These are phyloP conservation scores for Ceratobasidium sp. DNA, from an alignment of 1,284 basidiomycete species.

Conservation along the genomic window DNA sequence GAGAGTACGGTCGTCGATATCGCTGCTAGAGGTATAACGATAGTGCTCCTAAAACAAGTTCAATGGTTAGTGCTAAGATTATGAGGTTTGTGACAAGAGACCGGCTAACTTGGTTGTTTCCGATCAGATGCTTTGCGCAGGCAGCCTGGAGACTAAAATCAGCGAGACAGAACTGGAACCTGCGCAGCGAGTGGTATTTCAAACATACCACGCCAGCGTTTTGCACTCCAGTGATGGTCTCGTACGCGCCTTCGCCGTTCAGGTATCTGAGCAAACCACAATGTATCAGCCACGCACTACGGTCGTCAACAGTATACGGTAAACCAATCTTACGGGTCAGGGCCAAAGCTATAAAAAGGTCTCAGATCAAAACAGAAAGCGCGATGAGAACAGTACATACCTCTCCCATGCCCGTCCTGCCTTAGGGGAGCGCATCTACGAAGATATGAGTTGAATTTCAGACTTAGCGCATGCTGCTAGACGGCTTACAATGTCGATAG, in stretches of 20 bases:
- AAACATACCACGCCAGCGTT: conserved; percentile 28
- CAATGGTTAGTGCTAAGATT: neutral
- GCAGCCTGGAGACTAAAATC: conserved; percentile 22
- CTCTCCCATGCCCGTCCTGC: conserved; percentile 39
- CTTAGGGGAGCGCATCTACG: conserved; percentile 39
- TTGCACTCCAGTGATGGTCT: conserved; percentile 40
- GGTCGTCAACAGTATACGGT: too few relatives aligned
- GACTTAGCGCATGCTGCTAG: too few relatives aligned
- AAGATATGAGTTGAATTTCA: neutral
- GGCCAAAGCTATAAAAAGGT: conserved; percentile 28
- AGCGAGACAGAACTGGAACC: neutral
- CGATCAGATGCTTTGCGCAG: conserved; percentile 45
- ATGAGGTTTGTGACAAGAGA: neutral
- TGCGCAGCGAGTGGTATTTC: neutral
- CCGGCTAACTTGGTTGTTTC: conserved; percentile 41
- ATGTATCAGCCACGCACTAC: neutral
- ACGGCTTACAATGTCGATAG: conserved; percentile 32
- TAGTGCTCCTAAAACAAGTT: conserved; percentile 28
- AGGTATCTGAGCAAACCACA: conserved; percentile 15
- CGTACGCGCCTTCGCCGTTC: conserved; percentile 38
- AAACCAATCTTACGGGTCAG: conserved; percentile 17
- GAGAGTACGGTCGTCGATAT: conserved; percentile 45
- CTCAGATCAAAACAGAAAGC: neutral
- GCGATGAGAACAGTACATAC: neutral
- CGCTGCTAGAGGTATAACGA: conserved; percentile 43